phyloP scores from a whole-genome alignment of 768 basidiomycete genomes.

The Tylopilus subfusipes region DNA sequence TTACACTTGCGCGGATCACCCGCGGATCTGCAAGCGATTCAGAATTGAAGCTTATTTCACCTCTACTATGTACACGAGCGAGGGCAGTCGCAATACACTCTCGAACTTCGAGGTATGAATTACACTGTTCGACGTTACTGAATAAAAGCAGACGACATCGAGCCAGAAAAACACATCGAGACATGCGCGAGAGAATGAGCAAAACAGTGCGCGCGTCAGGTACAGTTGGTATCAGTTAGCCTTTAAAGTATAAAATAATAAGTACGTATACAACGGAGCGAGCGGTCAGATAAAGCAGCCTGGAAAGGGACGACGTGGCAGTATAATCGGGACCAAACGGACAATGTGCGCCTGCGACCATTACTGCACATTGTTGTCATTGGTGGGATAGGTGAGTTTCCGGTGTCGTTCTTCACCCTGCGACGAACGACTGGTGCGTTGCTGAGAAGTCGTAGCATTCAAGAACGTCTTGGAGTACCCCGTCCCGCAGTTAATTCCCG shows the following conservation, averaged over 20 bases:
- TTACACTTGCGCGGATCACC: constrained; percentile 24
- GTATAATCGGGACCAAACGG: constrained; percentile 8
- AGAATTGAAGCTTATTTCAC: constrained; percentile 9
- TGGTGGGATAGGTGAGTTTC: constrained; percentile 13
- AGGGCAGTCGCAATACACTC: neutral
- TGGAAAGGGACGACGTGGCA: constrained; percentile 2
- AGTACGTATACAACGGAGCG: constrained; percentile 25
- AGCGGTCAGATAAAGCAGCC: constrained; percentile 19
- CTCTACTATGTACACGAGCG: constrained; percentile 11
- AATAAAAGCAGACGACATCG: constrained; percentile 5
- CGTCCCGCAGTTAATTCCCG: constrained; percentile 33
- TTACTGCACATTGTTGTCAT: constrained; percentile 10
- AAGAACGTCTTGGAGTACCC: constrained; percentile 29
- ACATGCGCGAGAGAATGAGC: constrained; percentile 2
- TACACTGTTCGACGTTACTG: constrained; percentile 9
- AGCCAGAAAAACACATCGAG: constrained; percentile 5
- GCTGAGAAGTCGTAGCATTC: constrained; percentile 19
- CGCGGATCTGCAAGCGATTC: constrained; percentile 24
- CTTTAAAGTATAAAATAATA: constrained; percentile 34
- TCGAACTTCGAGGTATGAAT: constrained; percentile 5
- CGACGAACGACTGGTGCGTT: constrained; percentile 16
- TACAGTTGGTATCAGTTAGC: constrained; percentile 24
- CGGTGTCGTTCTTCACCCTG: constrained; percentile 28
- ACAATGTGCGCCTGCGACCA: neutral
- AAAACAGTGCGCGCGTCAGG: constrained; percentile 7